Base-by-base conservation (phyloP, 257 asterid species). In the Misopates orontium region DNA sequence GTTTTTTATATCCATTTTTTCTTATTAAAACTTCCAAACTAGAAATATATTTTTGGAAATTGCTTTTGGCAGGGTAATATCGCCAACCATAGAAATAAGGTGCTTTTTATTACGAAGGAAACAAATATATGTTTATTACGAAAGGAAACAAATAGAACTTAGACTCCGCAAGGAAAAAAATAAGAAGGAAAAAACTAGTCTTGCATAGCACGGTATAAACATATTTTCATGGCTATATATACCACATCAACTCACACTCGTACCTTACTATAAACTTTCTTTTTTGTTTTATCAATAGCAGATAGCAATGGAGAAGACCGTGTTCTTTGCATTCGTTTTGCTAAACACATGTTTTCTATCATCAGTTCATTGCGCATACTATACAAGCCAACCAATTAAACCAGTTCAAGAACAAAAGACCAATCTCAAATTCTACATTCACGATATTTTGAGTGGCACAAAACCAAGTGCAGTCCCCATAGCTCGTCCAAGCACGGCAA, bases 381-480 rank as follows among this genome's bases (percentile, higher is more conserved):
- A 81, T 19, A 15, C 11, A 47, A 75, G 72, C 71, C 5, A 0
- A 4, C 50, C 74, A 12, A 62, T 75, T 24, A 62, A 73, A 10
- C 78, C 80, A 0, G 74, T 54, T 0, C 17, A 22, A 58, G 39
- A 45, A 23, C 51, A 71, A 19, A 68, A 68, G 16, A 82, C 85
- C 1, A 56, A 60, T 0, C 83, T 82, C 19, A 81, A 22, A 15
- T 74, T 79, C 79, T 82, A 49, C 81, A 8, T 80, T 4, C 85
- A 83, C 60, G 88, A 79, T 61, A 80, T 44, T 24, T 57, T 83
- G 2, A 75, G 81, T 39, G 88, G 85, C 5, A 24, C 54, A 0
- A 72, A 72, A 0, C 88, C 85, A 0, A 19, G 80, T 0, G 74
- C 83, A 0, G 75, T 82, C 14, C 72, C 39, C 16, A 69, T 82